These are phyloP conservation scores for Craterostigma plantagineum DNA, from an alignment of 257 asterid genomes.

Conservation along the genomic window DNA sequence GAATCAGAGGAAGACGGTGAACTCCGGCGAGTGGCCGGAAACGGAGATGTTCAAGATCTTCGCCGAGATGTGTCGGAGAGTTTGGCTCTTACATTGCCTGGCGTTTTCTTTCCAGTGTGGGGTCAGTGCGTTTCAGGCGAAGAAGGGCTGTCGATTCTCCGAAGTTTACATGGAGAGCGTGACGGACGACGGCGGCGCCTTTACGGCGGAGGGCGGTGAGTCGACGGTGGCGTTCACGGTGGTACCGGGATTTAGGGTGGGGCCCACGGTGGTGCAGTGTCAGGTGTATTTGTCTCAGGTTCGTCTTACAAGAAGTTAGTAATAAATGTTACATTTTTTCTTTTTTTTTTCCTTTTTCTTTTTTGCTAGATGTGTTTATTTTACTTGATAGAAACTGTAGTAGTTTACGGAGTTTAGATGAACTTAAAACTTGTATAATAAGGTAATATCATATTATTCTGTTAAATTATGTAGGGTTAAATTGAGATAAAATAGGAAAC, in stretches of 20 bases:
- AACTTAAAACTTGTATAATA: too few species aligned
- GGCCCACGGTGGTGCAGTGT: slow-evolving; percentile 69
- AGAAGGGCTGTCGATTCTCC: slow-evolving; percentile 34
- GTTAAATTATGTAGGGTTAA: too few species aligned
- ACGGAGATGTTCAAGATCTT: slow-evolving; percentile 65
- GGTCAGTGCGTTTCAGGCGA: slow-evolving; percentile 47
- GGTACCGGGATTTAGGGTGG: slow-evolving; percentile 82
- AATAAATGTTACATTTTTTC: not conserved
- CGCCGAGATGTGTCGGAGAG: slow-evolving; percentile 85
- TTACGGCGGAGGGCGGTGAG: slow-evolving; percentile 27
- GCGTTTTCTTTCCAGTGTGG: slow-evolving; percentile 40
- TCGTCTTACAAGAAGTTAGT: slow-evolving; percentile 14
- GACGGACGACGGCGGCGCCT: slow-evolving; percentile 46
- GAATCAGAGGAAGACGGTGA: slow-evolving; percentile 59
- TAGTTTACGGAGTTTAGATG: too few species aligned
- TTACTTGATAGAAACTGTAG: too few species aligned
- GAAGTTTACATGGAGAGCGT: slow-evolving; percentile 81
- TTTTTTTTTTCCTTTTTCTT: too few species aligned
- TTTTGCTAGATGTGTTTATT: too few species aligned
- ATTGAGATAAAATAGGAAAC: too few species aligned
- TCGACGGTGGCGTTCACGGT: slow-evolving; percentile 69
- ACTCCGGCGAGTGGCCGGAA: slow-evolving; percentile 67
- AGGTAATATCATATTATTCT: too few species aligned
- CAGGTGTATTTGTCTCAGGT: slow-evolving; percentile 56
- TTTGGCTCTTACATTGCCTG: slow-evolving; percentile 70